These are phyloP conservation scores for Aspergillus avenaceus DNA, from an alignment of 495 filamentous ascomycete species.

Conservation along the genomic window DNA sequence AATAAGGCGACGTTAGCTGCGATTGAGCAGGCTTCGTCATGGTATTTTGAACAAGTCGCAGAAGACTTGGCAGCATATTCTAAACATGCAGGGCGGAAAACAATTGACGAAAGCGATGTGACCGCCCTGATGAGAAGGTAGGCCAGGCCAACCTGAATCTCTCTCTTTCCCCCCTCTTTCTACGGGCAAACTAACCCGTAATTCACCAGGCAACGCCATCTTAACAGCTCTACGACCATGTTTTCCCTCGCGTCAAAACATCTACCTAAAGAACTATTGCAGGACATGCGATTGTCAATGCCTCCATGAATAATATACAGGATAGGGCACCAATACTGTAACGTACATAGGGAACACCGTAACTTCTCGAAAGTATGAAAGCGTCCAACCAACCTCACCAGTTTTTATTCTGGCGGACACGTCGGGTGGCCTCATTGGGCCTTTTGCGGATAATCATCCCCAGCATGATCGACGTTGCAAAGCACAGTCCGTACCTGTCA, in stretches of 20 bases:
- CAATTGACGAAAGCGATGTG: constrained; percentile 81
- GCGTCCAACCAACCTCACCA: constrained; percentile 50
- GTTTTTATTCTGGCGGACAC: constrained; percentile 74
- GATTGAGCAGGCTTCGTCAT: constrained; percentile 75
- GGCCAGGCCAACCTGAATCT: constrained; percentile 17
- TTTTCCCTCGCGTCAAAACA: constrained; percentile 81
- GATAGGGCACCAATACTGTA: constrained; percentile 11
- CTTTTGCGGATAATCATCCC: constrained; percentile 88
- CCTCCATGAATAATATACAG: constrained; percentile 36
- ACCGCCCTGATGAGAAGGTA: constrained; percentile 76
- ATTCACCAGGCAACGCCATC: constrained; percentile 68
- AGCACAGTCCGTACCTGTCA: constrained; percentile 77
- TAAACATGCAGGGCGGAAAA: constrained; percentile 75
- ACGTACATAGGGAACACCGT: constrained; percentile 23
- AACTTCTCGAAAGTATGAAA: constrained; percentile 8
- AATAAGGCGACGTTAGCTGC: constrained; percentile 66
- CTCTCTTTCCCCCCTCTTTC: too few relatives aligned
- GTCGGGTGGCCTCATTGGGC: constrained; percentile 63
- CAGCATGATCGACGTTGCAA: constrained; percentile 90
- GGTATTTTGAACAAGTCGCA: constrained; percentile 83
- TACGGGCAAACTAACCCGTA: constrained; percentile 9
- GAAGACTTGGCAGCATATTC: constrained; percentile 78
- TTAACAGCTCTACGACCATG: constrained; percentile 64
- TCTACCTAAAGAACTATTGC: constrained; percentile 77
- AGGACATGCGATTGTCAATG: constrained; percentile 72